Percentiles rank a stretch among this genome's conserved stretches.
Conservation (phyloP, 345 rosid species). For the Eucalyptus victrix region DNA sequence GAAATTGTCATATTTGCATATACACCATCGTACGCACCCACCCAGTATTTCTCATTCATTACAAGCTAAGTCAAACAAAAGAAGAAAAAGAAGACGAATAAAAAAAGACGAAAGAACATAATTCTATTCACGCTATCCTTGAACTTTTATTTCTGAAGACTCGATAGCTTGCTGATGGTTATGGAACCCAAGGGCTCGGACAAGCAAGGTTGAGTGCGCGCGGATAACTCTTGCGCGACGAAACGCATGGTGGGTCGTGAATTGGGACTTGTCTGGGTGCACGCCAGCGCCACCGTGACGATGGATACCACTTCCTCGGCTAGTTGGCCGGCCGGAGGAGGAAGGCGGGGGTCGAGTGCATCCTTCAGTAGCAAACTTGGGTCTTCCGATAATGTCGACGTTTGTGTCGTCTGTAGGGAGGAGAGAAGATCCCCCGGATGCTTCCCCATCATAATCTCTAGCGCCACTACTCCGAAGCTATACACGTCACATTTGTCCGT, state of each 20-base stretch:
- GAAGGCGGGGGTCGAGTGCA: conserved; percentile 34
- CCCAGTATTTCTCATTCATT: not conserved
- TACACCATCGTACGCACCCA: not conserved
- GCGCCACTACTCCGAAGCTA: conserved; percentile 55
- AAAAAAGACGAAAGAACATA: not conserved
- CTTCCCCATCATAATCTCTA: conserved; percentile 60
- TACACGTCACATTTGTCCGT: conserved; percentile 48
- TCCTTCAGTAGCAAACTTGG: conserved; percentile 21
- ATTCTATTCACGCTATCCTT: not conserved
- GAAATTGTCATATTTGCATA: not conserved
- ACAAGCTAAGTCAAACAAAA: not conserved
- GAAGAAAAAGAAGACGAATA: fast-evolving
- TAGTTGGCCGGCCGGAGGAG: conserved; percentile 20
- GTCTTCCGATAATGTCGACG: not conserved
- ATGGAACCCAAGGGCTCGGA: conserved; percentile 9
- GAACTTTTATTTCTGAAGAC: conserved; percentile 3
- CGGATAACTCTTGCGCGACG: conserved; percentile 48
- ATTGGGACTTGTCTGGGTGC: conserved; percentile 19
- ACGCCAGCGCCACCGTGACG: conserved; percentile 28
- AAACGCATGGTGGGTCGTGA: conserved; percentile 43
- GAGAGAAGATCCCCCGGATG: conserved; percentile 47
- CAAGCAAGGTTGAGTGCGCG: conserved; percentile 13
- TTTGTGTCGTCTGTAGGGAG: not conserved
- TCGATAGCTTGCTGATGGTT: conserved; percentile 11
- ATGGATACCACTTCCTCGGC: conserved; percentile 35